These are phyloP conservation scores for Penicillium sp. DNA, from an alignment of 2,329 filamentous ascomycete genomes.

Conservation along the genomic window DNA sequence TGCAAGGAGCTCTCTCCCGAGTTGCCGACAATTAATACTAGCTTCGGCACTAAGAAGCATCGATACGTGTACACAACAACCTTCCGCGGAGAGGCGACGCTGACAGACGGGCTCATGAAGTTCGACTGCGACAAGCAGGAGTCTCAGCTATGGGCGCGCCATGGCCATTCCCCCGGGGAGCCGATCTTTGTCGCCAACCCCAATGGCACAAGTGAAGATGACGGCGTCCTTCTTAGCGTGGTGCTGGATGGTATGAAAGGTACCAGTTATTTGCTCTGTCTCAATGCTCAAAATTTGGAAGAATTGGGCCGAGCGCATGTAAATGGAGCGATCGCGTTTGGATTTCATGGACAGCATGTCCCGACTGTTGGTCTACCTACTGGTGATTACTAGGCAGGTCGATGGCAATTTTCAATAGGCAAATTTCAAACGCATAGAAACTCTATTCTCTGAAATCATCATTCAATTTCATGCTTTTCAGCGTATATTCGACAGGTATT, in stretches of 20 bases:
- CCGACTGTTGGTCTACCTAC: conserved; percentile 27
- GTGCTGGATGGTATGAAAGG: conserved; percentile 56
- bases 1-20: conserved; percentile 42
- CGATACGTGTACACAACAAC: conserved; percentile 56
- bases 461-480: conserved; percentile 10
- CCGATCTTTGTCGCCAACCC: conserved; percentile 55
- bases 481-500: conserved; percentile 6
- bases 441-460: background rate
- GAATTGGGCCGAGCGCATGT: conserved; percentile 58
- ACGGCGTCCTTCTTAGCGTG: conserved; percentile 57
- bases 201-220: conserved; percentile 49
- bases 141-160: conserved; percentile 48
- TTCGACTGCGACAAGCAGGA: conserved; percentile 53
- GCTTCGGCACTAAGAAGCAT: conserved; percentile 47
- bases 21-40: conserved; percentile 57
- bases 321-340: conserved; percentile 54
- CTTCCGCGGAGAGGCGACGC: conserved; percentile 52
- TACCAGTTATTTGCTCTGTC: conserved; percentile 58
- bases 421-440: background rate
- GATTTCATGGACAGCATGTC: conserved; percentile 57
- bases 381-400: conserved; percentile 30
- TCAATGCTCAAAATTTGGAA: conserved; percentile 54
- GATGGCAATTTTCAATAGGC: background rate
- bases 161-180: conserved; percentile 59
- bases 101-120: conserved; percentile 59